A percentile compares a stretch with the other conserved stretches of the same genome.
Conservation (phyloP, 495 filamentous ascomycete species). For the Poronia punctata region DNA sequence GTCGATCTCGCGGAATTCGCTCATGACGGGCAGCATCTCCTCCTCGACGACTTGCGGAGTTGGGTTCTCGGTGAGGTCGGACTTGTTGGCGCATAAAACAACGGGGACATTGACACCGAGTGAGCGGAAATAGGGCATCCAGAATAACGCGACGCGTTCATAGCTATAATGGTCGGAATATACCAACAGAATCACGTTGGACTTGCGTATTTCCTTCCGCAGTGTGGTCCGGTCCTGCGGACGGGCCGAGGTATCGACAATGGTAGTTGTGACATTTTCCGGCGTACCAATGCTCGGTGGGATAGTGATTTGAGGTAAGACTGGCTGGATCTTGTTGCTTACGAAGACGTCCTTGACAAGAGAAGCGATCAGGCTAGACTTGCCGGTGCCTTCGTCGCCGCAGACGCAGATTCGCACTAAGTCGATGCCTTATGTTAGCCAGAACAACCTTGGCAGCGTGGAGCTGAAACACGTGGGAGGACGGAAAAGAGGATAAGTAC, state of each 20-base stretch:
- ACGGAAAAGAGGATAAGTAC: slow-evolving; percentile 9
- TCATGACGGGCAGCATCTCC: slow-evolving; percentile 98
- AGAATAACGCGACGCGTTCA: slow-evolving; percentile 92
- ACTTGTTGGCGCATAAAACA: slow-evolving; percentile 94
- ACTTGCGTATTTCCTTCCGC: slow-evolving; percentile 89
- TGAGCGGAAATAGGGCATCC: slow-evolving; percentile 95
- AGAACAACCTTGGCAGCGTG: slow-evolving; percentile 11
- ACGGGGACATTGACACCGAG: slow-evolving; percentile 98
- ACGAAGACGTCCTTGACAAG: slow-evolving; percentile 95
- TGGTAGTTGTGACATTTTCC: slow-evolving; percentile 90
- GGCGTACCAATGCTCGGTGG: slow-evolving; percentile 81
- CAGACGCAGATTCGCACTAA: slow-evolving; percentile 90
- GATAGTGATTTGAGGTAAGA: slow-evolving; percentile 89
- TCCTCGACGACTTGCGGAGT: slow-evolving; percentile 82
- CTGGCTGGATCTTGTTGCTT: slow-evolving; percentile 84
- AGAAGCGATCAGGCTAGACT: slow-evolving; percentile 65
- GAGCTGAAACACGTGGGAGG: neutral
- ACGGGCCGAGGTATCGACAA: slow-evolving; percentile 93
- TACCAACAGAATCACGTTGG: slow-evolving; percentile 93
- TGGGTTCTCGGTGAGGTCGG: slow-evolving; percentile 67
- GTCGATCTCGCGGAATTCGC: slow-evolving; percentile 97
- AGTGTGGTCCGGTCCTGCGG: slow-evolving; percentile 86
- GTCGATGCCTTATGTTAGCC: neutral
- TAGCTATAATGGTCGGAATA: slow-evolving; percentile 99
- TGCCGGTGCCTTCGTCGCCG: slow-evolving; percentile 78